Conservation (phyloP, 495 filamentous ascomycete genomes). For the Sporormia fimetaria region DNA sequence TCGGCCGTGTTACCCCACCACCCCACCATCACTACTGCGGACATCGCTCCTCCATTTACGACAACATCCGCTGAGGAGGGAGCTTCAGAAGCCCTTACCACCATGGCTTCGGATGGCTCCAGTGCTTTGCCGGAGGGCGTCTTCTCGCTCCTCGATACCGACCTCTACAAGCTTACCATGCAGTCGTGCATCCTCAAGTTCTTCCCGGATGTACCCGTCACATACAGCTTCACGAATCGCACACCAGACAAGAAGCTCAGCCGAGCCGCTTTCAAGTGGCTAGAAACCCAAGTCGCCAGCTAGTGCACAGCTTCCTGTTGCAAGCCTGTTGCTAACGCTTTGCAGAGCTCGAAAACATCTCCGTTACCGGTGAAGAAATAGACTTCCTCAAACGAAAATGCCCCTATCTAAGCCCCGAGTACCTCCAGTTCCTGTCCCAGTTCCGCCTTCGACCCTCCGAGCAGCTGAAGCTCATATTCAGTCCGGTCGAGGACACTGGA, state of each 20-base stretch:
- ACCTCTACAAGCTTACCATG: conserved; percentile 98
- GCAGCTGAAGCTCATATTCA: conserved; percentile 64
- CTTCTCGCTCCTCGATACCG: conserved; percentile 87
- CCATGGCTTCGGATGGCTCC: conserved; percentile 9
- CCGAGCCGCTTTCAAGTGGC: conserved; percentile 72
- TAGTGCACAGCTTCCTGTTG: conserved; percentile 6
- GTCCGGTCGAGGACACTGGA: conserved; percentile 50
- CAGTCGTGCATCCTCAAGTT: conserved; percentile 86
- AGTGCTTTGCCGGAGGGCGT: conserved; percentile 35
- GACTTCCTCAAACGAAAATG: conserved; percentile 67
- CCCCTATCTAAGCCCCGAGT: conserved; percentile 64
- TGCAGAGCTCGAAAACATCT: conserved; percentile 65
- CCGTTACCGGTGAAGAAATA: conserved; percentile 64
- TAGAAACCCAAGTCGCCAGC: conserved; percentile 71
- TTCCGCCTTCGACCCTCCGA: conserved; percentile 72
- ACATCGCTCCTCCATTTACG: background rate
- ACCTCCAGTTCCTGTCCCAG: conserved; percentile 65
- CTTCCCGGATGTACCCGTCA: conserved; percentile 73
- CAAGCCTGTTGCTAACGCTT: background rate
- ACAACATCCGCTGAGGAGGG: too few species aligned
- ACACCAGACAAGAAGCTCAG: conserved; percentile 87
- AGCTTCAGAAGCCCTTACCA: too few species aligned
- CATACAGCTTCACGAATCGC: conserved; percentile 88
- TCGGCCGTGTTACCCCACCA: background rate
- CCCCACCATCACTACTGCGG: conserved; percentile 7